Conservation (phyloP, 306 rosid species). For the Quercus rubra region DNA sequence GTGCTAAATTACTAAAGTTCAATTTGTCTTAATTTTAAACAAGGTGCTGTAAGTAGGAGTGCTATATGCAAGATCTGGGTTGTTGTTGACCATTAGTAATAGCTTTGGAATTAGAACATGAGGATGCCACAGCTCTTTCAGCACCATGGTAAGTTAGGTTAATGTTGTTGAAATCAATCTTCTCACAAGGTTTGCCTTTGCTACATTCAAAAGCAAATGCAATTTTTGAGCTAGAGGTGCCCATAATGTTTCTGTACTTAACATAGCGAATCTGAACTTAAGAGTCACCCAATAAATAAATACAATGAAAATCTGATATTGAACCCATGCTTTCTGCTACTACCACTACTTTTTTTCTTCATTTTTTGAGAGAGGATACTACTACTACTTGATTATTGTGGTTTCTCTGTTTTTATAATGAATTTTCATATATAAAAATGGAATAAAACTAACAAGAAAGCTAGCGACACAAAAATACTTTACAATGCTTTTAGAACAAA, state of each 20-base stretch:
- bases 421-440: too few relatives aligned
- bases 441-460: too few relatives aligned
- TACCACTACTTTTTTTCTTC: too few relatives aligned
- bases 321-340: too few relatives aligned
- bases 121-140: background rate
- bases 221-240: constrained; percentile 17
- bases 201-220: constrained; percentile 21
- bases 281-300: background rate
- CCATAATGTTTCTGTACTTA: constrained; percentile 12
- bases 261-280: constrained; percentile 20
- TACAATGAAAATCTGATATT: too few relatives aligned
- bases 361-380: too few relatives aligned
- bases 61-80: constrained; percentile 7
- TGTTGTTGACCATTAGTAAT: background rate
- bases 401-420: too few relatives aligned
- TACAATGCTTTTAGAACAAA: too few relatives aligned
- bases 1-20: background rate
- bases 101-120: constrained; percentile 12
- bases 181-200: constrained; percentile 17
- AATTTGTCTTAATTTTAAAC: background rate
- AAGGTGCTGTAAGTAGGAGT: background rate
- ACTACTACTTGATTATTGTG: too few relatives aligned
- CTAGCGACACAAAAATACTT: too few relatives aligned
- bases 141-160: background rate
- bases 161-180: constrained; percentile 12